Percentiles rank a stretch among this genome's conserved stretches.
phyloP scores from a whole-genome alignment of 1,284 basidiomycete species.

The Puccinia sorghi region DNA sequence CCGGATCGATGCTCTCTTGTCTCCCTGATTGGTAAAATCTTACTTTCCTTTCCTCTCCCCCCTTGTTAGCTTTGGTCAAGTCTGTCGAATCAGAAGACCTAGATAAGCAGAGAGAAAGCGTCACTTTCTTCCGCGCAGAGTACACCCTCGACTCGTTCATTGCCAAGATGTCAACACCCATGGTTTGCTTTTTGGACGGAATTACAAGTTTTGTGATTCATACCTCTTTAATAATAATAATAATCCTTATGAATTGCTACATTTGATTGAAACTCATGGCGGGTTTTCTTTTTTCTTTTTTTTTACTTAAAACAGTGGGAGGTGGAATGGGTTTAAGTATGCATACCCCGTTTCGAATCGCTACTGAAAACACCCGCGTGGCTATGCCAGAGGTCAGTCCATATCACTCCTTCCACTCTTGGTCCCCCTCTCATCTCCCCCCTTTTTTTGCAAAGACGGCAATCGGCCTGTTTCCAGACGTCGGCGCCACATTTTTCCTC shows the following conservation, averaged over 20 bases:
- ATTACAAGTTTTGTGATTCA: constrained; percentile 71
- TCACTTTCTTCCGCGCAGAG: constrained; percentile 89
- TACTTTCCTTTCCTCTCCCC: not conserved
- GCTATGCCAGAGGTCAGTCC: constrained; percentile 81
- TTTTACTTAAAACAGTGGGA: constrained; percentile 71
- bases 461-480: constrained; percentile 71
- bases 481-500: constrained; percentile 87
- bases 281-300: not conserved
- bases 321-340: constrained; percentile 89
- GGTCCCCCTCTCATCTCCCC: too few species aligned
- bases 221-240: constrained; percentile 50
- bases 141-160: constrained; percentile 87
- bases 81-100: constrained; percentile 52
- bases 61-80: constrained; percentile 52
- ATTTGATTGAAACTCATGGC: not conserved
- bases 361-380: constrained; percentile 86
- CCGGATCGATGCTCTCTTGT: constrained; percentile 55
- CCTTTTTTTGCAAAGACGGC: constrained; percentile 52
- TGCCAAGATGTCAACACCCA: constrained; percentile 77
- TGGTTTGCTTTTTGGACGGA: constrained; percentile 86
- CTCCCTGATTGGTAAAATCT: not conserved
- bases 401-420: not conserved
- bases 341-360: constrained; percentile 86
- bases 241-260: not conserved
- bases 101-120: constrained; percentile 63